These are phyloP conservation scores for Sabuloglossum arenarium DNA, from an alignment of 495 filamentous ascomycete genomes.

Conservation along the genomic window DNA sequence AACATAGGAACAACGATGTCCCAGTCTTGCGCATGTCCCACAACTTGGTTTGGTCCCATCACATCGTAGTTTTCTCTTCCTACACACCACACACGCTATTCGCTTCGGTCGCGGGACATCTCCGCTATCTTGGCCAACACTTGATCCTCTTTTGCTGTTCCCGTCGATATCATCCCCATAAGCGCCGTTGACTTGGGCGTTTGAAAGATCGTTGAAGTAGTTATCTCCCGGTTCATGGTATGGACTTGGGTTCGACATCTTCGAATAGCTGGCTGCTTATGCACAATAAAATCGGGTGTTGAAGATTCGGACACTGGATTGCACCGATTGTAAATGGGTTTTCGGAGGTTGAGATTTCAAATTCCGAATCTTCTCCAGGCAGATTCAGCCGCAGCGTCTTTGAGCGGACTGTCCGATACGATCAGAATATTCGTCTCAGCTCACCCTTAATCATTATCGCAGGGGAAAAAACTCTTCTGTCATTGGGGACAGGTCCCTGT, in stretches of 20 bases:
- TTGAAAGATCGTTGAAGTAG: constrained; percentile 36
- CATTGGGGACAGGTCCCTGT: neutral
- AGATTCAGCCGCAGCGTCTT: neutral
- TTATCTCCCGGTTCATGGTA: constrained; percentile 14
- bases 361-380: neutral
- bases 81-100: constrained; percentile 90
- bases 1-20: constrained; percentile 87
- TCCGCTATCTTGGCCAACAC: constrained; percentile 15
- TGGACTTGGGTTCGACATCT: constrained; percentile 3
- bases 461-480: neutral
- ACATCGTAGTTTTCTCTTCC: constrained; percentile 78
- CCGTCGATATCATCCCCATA: neutral
- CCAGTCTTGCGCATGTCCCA: constrained; percentile 73
- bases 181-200: constrained; percentile 16
- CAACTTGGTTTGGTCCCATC: constrained; percentile 67
- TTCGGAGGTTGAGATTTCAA: neutral
- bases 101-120: constrained; percentile 68
- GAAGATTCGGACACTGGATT: neutral
- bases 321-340: neutral
- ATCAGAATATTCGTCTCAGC: neutral
- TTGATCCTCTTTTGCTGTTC: constrained; percentile 8
- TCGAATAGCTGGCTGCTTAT: neutral
- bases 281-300: neutral
- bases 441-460: neutral
- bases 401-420: neutral